Percentiles rank a stretch among this genome's conserved stretches.
Conservation (phyloP, 805 yeast genomes). For the Torulaspora franciscae region DNA sequence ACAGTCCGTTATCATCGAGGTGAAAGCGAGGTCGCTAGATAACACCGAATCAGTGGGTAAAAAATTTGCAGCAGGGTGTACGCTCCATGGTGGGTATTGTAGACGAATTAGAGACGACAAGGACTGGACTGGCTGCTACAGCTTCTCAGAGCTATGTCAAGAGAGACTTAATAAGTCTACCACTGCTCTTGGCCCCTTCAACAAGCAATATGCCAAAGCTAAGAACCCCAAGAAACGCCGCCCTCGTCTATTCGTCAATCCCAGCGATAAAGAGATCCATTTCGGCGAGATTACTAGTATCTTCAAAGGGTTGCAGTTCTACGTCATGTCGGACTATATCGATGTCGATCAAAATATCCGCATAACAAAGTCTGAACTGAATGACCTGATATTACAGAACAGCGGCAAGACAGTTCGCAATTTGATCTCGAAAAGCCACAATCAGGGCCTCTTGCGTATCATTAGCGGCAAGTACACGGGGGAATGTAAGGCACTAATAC, state of each 20-base stretch:
- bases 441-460: constrained; percentile 22
- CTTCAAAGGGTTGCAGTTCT: constrained; percentile 45
- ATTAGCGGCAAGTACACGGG: constrained; percentile 40
- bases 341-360: constrained; percentile 21
- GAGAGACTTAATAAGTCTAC: constrained; percentile 12
- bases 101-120: constrained; percentile 66
- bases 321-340: constrained; percentile 51
- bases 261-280: not conserved
- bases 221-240: constrained; percentile 32
- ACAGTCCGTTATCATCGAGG: constrained; percentile 72
- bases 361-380: constrained; percentile 37
- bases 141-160: constrained; percentile 45
- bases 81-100: constrained; percentile 74
- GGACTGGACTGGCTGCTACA: constrained; percentile 48
- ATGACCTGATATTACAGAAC: constrained; percentile 38
- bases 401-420: constrained; percentile 49
- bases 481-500: constrained; percentile 38
- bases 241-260: constrained; percentile 12
- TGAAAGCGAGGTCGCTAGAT: constrained; percentile 73
- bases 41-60: constrained; percentile 39
- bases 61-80: constrained; percentile 58
- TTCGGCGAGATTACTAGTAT: constrained; percentile 30
- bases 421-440: constrained; percentile 21
- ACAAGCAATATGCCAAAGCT: constrained; percentile 29
- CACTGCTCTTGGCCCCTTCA: constrained; percentile 17